Conservation (phyloP, 768 basidiomycete species). For the Termitomyces sp. region DNA sequence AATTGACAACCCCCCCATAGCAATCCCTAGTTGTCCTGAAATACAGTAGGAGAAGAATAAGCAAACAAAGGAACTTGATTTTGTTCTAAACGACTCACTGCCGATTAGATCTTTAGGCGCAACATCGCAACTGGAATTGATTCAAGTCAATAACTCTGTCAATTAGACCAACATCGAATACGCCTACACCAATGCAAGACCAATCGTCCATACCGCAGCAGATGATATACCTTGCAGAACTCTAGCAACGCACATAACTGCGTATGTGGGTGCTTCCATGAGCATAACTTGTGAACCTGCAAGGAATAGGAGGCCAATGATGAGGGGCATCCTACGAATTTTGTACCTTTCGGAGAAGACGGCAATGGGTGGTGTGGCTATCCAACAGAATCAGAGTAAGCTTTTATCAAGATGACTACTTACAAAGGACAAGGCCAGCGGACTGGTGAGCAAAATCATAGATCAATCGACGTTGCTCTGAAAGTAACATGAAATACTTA, state of each 20-base stretch:
- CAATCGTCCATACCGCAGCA: constrained; percentile 59
- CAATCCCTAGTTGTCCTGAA: constrained; percentile 54
- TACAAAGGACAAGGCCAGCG: constrained; percentile 50
- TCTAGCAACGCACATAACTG: constrained; percentile 55
- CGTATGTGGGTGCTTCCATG: constrained; percentile 55
- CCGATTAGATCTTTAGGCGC: constrained; percentile 44
- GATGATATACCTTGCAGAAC: constrained; percentile 57
- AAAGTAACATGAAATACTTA: constrained; percentile 22
- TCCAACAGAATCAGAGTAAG: background rate
- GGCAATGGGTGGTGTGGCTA: constrained; percentile 56
- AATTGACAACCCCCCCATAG: constrained; percentile 52
- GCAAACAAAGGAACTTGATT: background rate
- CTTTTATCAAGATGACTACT: constrained; percentile 13
- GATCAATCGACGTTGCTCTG: background rate
- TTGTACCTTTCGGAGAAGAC: constrained; percentile 48
- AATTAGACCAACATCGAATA: background rate
- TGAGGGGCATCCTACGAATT: constrained; percentile 41
- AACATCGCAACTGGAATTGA: constrained; percentile 43
- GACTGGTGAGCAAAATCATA: constrained; percentile 32
- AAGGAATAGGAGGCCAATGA: constrained; percentile 45
- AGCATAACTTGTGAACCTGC: constrained; percentile 53
- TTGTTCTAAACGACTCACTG: constrained; percentile 28
- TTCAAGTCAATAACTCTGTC: background rate
- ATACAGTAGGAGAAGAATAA: background rate
- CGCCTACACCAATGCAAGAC: constrained; percentile 50